These are phyloP conservation scores for Kazachstania africana DNA, from an alignment of 805 yeast genomes.

Conservation along the genomic window DNA sequence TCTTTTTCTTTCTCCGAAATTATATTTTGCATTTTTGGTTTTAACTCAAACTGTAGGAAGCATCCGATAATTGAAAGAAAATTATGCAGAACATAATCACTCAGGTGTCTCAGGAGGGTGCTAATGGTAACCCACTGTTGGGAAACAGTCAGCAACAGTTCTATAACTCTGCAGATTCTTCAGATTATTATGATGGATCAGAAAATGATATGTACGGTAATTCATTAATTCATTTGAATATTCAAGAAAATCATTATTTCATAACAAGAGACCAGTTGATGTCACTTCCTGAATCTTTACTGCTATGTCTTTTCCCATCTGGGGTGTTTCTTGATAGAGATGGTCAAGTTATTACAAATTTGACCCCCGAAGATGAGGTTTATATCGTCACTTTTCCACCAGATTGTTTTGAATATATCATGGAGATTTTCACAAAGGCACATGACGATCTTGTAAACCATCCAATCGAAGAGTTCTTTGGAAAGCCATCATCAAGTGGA, in stretches of 20 bases:
- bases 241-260: slow-evolving; percentile 62
- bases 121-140: slow-evolving; percentile 2
- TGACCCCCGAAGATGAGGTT: slow-evolving; percentile 71
- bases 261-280: slow-evolving; percentile 81
- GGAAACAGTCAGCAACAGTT: slow-evolving; percentile 1
- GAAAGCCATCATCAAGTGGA: slow-evolving; percentile 10
- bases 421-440: slow-evolving; percentile 59
- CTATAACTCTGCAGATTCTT: slow-evolving; percentile 2
- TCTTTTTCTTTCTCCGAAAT: no score
- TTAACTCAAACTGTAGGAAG: no score
- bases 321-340: slow-evolving; percentile 73
- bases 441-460: slow-evolving; percentile 41
- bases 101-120: slow-evolving; percentile 46
- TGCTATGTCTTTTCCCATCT: slow-evolving; percentile 79
- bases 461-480: slow-evolving; percentile 30
- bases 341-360: slow-evolving; percentile 67
- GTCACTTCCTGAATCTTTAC: slow-evolving; percentile 82
- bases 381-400: slow-evolving; percentile 74
- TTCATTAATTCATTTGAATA: slow-evolving; percentile 62
- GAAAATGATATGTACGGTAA: slow-evolving; percentile 31
- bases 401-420: slow-evolving; percentile 71
- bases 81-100: slow-evolving; percentile 47
- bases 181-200: slow-evolving; percentile 2
- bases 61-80: no score
- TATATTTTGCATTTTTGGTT: no score